These are phyloP conservation scores for Cyclotella distinguenda DNA, from an alignment of 108 stramenopile species.

Conservation along the genomic window DNA sequence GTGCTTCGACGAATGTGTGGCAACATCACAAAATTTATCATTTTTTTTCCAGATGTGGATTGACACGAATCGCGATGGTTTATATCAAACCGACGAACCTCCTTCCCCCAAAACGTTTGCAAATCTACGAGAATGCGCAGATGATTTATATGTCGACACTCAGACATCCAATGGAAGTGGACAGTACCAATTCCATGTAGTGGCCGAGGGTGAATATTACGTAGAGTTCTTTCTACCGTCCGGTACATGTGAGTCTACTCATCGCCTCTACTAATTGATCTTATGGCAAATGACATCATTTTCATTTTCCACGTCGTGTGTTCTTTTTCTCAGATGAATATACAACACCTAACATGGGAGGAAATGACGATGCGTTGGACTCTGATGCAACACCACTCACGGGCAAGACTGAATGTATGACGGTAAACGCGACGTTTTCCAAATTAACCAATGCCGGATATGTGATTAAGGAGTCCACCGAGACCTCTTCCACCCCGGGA, in stretches of 20 bases:
- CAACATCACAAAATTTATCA: background rate
- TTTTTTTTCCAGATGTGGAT: conserved; percentile 22
- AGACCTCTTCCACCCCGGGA: conserved; percentile 9
- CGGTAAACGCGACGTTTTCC: conserved; percentile 4
- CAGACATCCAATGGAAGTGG: conserved; percentile 8
- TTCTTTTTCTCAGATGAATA: conserved; percentile 1
- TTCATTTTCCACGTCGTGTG: background rate
- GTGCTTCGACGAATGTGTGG: background rate
- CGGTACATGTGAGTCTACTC: conserved; percentile 12
- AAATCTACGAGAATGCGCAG: conserved; percentile 18
- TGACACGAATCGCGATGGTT: conserved; percentile 33
- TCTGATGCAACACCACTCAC: conserved; percentile 12
- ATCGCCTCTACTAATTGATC: background rate
- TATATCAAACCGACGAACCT: conserved; percentile 17
- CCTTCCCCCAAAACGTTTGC: conserved; percentile 16
- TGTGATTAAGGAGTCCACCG: background rate
- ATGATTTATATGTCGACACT: conserved; percentile 11
- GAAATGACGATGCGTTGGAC: conserved; percentile 5
- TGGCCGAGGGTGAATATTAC: conserved; percentile 29
- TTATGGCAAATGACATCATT: too few species aligned
- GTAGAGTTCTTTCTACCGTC: conserved; percentile 33
- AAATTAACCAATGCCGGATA: conserved; percentile 38
- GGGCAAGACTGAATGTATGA: conserved; percentile 13
- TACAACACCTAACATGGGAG: conserved; percentile 14
- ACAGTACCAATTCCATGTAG: conserved; percentile 22